Percentiles rank a stretch among this genome's conserved stretches.
Conservation (phyloP, 2,329 filamentous ascomycete genomes). For the Botrytis squamosa region DNA sequence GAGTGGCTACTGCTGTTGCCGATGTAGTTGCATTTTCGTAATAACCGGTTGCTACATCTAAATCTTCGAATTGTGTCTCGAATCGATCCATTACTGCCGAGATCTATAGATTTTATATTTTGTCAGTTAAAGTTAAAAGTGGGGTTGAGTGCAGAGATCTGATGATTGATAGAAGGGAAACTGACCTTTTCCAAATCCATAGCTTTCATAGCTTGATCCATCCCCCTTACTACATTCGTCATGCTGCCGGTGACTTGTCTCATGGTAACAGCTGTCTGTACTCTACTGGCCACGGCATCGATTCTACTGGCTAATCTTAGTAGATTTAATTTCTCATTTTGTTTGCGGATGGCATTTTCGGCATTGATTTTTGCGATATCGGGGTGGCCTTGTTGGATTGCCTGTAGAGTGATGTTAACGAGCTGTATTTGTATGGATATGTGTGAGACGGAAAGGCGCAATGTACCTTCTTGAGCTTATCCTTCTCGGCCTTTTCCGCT, state of each 20-base stretch:
- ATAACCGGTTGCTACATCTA: slow-evolving; percentile 48
- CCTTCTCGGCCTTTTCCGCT: slow-evolving; percentile 59
- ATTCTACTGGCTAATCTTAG: slow-evolving; percentile 56
- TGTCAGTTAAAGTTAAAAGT: slow-evolving; percentile 3
- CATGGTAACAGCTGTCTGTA: slow-evolving; percentile 65
- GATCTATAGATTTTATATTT: slow-evolving; percentile 45
- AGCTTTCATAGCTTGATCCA: slow-evolving; percentile 61
- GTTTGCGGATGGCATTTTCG: slow-evolving; percentile 61
- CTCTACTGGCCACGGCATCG: slow-evolving; percentile 57
- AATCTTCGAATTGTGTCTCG: slow-evolving; percentile 54
- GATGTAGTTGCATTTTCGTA: slow-evolving; percentile 84
- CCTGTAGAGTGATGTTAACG: slow-evolving; percentile 40
- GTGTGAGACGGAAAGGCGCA: background rate
- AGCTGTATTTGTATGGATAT: background rate
- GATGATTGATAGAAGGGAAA: slow-evolving; percentile 18
- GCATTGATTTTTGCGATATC: slow-evolving; percentile 64
- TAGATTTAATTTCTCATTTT: slow-evolving; percentile 61
- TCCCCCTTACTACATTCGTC: slow-evolving; percentile 60
- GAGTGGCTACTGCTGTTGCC: slow-evolving; percentile 71
- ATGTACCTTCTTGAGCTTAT: slow-evolving; percentile 58
- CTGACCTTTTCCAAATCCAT: slow-evolving; percentile 62
- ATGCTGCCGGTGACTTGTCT: slow-evolving; percentile 59
- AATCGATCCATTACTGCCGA: slow-evolving; percentile 66
- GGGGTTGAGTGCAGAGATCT: background rate
- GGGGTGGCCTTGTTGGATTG: slow-evolving; percentile 57